Evolutionary conservation across 139 green algal species (phyloP), one percentile per base, ranked within the genome.

Genomic region (Haematococcus lacustris): DNA sequence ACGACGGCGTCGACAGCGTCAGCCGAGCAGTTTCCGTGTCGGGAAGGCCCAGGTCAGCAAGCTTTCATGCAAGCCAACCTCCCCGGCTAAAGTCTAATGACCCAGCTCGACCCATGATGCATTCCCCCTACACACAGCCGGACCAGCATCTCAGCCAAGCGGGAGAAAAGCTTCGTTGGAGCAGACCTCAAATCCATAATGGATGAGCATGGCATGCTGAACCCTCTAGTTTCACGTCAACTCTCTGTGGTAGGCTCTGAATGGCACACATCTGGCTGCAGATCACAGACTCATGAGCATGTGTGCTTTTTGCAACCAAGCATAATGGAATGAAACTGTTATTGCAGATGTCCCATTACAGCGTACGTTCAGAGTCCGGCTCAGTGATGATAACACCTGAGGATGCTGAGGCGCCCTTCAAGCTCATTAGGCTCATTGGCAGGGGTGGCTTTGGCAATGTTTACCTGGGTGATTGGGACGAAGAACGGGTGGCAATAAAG

Each of bases 181-280:
- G 78, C 78, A 13, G 78, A 83, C 78, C 66, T 83, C 17, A 60
- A 76, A 47, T 65, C 74, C 35, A 83, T 83, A 39, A 75, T 83
- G 47, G 78, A 83, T 60, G 78, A 83, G 30, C 74, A 80, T 38
- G 78, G 78, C 40, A 83, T 75, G 57, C 71, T 83, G 50, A 79
- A 80, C 30, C 40, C 74, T 1, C 64, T 79, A 25, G 78, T 83
- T 3, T 77, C 70, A 39, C 76, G 76, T 3, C 76, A 81, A 43
- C 66, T 81, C 13, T 81, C 76, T 23, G 57, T 76, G 1, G n/a
- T n/a, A n/a, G n/a, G n/a, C n/a, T n/a, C n/a, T n/a, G n/a, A n/a
- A n/a, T n/a, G n/a, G n/a, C n/a, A n/a, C n/a, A n/a, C n/a, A n/a
- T n/a, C n/a, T n/a, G n/a, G n/a, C n/a, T n/a, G n/a, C n/a, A n/a